A percentile compares a stretch with the other conserved stretches of the same genome.
Evolutionary conservation across 108 stramenopile genomes (phyloP).

Genomic region (Craspedostauros australis): DNA sequence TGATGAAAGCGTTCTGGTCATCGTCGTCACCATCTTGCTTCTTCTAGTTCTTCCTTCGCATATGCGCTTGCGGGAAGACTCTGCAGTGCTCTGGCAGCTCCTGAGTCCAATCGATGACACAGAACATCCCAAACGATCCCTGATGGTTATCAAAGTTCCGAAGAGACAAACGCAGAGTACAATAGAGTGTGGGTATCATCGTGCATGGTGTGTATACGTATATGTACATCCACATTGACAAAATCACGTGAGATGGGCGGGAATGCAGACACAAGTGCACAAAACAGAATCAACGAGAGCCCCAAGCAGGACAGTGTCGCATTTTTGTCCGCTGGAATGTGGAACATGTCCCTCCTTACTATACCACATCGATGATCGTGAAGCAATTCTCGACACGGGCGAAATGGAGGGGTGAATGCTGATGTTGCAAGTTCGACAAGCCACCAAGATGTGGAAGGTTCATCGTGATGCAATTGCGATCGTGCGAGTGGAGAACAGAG

Average conservation of each 20-base stretch:
- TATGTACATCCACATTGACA: too few species aligned
- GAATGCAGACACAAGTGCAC: not conserved
- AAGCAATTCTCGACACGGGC: slow-evolving; percentile 22
- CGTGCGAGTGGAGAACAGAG: too few species aligned
- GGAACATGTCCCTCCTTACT: slow-evolving; percentile 35
- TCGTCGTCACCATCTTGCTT: not conserved
- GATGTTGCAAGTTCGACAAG: slow-evolving; percentile 58
- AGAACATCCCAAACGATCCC: slow-evolving; percentile 74
- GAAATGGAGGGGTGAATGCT: slow-evolving; percentile 21
- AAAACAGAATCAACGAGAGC: too few species aligned
- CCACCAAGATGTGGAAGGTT: slow-evolving; percentile 29
- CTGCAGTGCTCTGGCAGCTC: slow-evolving; percentile 48
- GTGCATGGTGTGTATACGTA: too few species aligned
- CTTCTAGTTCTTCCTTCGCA: slow-evolving; percentile 28
- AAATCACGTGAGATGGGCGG: slow-evolving; percentile 1
- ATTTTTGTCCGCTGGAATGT: too few species aligned
- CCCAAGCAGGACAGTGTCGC: too few species aligned
- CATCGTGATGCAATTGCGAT: too few species aligned
- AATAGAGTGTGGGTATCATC: too few species aligned
- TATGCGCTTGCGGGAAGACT: slow-evolving; percentile 54
- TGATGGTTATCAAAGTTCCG: slow-evolving; percentile 7
- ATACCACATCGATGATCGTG: slow-evolving; percentile 30
- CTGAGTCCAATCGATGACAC: slow-evolving; percentile 51
- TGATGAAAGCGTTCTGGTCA: too few species aligned
- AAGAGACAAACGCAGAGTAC: not conserved